Base-by-base conservation (phyloP, 2,329 filamentous ascomycete genomes). In the Phaeosphaeriaceae sp. region DNA sequence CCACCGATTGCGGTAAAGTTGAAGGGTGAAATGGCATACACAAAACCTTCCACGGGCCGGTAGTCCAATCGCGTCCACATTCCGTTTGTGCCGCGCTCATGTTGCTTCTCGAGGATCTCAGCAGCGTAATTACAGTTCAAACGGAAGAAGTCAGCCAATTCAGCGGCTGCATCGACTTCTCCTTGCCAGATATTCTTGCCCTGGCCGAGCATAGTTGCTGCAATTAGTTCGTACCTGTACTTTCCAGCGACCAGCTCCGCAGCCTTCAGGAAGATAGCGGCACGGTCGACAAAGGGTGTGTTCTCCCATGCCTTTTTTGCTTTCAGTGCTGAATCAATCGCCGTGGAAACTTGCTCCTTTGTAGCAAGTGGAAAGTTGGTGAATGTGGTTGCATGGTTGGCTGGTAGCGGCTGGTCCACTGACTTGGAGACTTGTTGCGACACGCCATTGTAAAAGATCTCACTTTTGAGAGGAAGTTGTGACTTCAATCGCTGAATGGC, bases 171-270 rank as follows among this genome's bases (percentile, higher is more conserved):
- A 78, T 97, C 94, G 63, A 97, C 97, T 84, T 98, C 94, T 20
- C 93, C 94, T 80, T 98, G 94, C 92, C 93, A 97, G 46, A 91
- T 92, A 78, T 97, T 97, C 86, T 97, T 97, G 70, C 94, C 94
- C 81, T 98, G 94, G 56, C 94, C 94, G 36, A 96, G 84, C 88
- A 97, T 97, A 20, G 94, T 97, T 47, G 92, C 88, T 9, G 94
- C 93, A 89, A 97, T 96, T 69, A 98, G 86, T 57, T 97, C 92
- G 80, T 96, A 97, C 72, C 94, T 87, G 81, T 98, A 97, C 82
- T 97, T 97, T 17, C 48, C 48, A 65, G 90, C 83, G 66, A 97
- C 87, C 63, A 98, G 84, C 76, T 97, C 93, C 33, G 94, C 93
- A 1, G 94, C 93, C 84, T 97, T 97, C 73, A 97, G 86, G 82